phyloP scores from a whole-genome alignment of 176 grass and related monocot genomes.

The Zoysia japonica region DNA sequence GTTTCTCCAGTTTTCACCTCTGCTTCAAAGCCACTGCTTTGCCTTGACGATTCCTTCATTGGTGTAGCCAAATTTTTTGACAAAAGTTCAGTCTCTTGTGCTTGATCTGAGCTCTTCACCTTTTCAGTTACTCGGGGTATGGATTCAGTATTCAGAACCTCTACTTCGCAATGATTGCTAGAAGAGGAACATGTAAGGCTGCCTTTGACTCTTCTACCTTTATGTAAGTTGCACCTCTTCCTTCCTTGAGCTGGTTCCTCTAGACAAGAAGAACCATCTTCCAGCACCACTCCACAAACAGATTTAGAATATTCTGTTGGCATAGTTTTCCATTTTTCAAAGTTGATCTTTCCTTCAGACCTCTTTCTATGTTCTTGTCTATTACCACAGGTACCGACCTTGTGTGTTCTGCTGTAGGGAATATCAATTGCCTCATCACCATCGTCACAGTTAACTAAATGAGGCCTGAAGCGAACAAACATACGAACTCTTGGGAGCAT shows the following conservation, averaged over 20 bases:
- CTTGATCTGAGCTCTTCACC: background rate
- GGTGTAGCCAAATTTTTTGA: background rate
- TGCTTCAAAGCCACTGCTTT: constrained; percentile 24
- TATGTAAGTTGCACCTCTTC: constrained; percentile 89
- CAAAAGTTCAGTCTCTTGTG: background rate
- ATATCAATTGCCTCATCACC: constrained; percentile 25
- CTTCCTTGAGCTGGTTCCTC: constrained; percentile 58
- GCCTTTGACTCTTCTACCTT: constrained; percentile 59
- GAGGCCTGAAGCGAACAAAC: constrained; percentile 61
- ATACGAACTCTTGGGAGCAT: constrained; percentile 60
- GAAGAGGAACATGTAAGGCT: constrained; percentile 20
- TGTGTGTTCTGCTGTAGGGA: constrained; percentile 19
- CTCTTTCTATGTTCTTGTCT: constrained; percentile 43
- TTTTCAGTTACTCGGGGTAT: constrained; percentile 8
- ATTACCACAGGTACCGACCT: constrained; percentile 34
- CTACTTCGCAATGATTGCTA: constrained; percentile 29
- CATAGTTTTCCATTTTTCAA: constrained; percentile 31
- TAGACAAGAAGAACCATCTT: constrained; percentile 63
- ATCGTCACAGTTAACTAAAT: constrained; percentile 39
- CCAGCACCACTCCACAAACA: constrained; percentile 62
- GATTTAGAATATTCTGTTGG: constrained; percentile 28
- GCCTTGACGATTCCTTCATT: constrained; percentile 5
- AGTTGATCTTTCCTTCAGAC: constrained; percentile 43
- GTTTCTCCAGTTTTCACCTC: constrained; percentile 28
- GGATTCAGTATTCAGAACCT: constrained; percentile 19